phyloP scores from a whole-genome alignment of 2,329 filamentous ascomycete genomes.

The Colletotrichum truncatum region DNA sequence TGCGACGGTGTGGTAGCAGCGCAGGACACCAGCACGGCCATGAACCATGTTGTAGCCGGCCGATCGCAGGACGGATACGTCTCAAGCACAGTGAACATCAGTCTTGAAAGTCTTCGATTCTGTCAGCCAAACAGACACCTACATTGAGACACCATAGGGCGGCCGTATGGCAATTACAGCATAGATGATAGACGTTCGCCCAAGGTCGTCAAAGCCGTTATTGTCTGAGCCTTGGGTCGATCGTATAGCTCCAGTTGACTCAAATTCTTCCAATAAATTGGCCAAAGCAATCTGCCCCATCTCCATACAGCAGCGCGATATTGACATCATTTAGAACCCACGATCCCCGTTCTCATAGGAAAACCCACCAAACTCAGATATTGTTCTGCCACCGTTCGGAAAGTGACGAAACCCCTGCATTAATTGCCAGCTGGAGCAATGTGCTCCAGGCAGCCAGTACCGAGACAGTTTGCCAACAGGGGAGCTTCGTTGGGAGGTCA shows the following conservation, averaged over 20 bases:
- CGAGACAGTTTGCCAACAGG: conserved; percentile 3
- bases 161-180: not conserved
- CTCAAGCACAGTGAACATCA: conserved; percentile 3
- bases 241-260: no score
- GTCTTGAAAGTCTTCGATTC: not conserved
- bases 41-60: conserved; percentile 18
- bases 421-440: conserved; percentile 15
- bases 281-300: no score
- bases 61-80: conserved; percentile 21
- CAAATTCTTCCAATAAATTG: no score
- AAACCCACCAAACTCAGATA: conserved; percentile 17
- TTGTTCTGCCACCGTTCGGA: conserved; percentile 25
- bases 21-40: conserved; percentile 4
- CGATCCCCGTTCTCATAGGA: conserved; percentile 9
- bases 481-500: conserved; percentile 2
- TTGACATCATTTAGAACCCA: conserved; percentile 19
- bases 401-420: conserved; percentile 12
- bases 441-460: conserved; percentile 8
- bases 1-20: conserved; percentile 4
- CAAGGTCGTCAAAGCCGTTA: no score
- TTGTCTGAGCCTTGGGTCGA: no score
- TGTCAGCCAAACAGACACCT: not conserved
- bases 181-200: no score
- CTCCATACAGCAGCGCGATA: conserved; percentile 9
- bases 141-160: not conserved